A percentile compares a stretch with the other conserved stretches of the same genome.
Conservation (phyloP, 106 monocot genomes). For the Acorus calamus region DNA sequence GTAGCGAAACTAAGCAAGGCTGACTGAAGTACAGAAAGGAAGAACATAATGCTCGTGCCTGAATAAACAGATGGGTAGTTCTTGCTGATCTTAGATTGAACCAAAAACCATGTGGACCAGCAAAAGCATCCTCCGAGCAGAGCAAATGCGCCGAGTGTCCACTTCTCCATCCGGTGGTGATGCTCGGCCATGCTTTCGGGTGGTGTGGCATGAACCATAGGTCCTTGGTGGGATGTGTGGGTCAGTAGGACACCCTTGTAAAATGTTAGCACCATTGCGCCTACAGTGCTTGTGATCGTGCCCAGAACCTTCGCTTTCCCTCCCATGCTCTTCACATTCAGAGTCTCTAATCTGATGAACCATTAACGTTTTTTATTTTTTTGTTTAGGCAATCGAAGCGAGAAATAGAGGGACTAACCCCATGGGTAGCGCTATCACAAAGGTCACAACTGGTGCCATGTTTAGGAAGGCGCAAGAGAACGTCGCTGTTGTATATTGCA, state of each 20-base stretch:
- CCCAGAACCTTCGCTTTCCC: slow-evolving; percentile 61
- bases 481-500: slow-evolving; percentile 47
- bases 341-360: slow-evolving; percentile 37
- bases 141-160: slow-evolving; percentile 37
- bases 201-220: no score
- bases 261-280: slow-evolving; percentile 50
- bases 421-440: slow-evolving; percentile 38
- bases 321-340: slow-evolving; percentile 35
- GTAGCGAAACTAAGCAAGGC: slow-evolving; percentile 26
- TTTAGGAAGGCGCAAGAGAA: slow-evolving; percentile 62
- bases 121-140: slow-evolving; percentile 27
- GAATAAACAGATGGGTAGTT: slow-evolving; percentile 63
- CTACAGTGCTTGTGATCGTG: slow-evolving; percentile 26
- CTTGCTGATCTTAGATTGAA: slow-evolving; percentile 45
- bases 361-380: no score
- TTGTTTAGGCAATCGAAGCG: background rate
- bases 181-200: no score
- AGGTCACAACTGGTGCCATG: slow-evolving; percentile 52
- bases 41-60: slow-evolving; percentile 44
- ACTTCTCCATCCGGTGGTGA: slow-evolving; percentile 4
- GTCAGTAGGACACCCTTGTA: slow-evolving; percentile 55
- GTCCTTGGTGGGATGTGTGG: slow-evolving; percentile 5
- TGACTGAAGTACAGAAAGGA: slow-evolving; percentile 57
- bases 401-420: slow-evolving; percentile 21
- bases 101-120: slow-evolving; percentile 63